Base-by-base conservation (phyloP, 768 basidiomycete species). In the Rhodotorula graminis region DNA sequence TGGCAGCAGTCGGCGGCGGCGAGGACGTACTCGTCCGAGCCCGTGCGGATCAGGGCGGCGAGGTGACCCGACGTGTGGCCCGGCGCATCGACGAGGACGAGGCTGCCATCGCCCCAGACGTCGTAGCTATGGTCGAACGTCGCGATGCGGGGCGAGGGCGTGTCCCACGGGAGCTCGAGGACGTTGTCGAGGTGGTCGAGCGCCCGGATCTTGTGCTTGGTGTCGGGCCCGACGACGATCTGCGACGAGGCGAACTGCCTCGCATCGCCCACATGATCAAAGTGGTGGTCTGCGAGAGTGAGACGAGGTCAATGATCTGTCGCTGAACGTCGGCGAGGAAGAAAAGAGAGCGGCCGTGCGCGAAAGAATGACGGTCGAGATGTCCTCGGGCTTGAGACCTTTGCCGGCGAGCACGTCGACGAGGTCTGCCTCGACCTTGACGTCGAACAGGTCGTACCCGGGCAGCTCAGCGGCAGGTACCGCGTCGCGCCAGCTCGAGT, bases 1-100 rank as follows among this genome's bases (percentile, higher is more conserved):
- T 76, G 75, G 55, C 63, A 64, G 52, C 71, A 70, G 40, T 76
- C 75, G 27, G 65, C 71, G 25, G 69, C 69, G 40, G 73, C 60
- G 42, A 76, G 65, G 46, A 73, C 71, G 63, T 71, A 76, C 52
- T 74, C 73, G 37, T 11, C 37, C 25, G 25, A 2, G 33, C 10
- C 15, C 3, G 72, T 76, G 37, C 75, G 69, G 23, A 71, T 42
- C 33, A 76, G 58, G 0, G 64, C 65, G 16, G 61, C 63, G 53
- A 76, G 25, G 59, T 76, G 75, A 0, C 71, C 71, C 1, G 47
- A 27, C 1, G 71, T 73, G 64, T 76, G 75, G 8, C 75, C 75
- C 3, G 52, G 53, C 4, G 69, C 40, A 1, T 63, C 46, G 37
- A 65, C 62, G 31, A 76, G 14, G 40, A 72, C 42, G 56, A 70